phyloP scores from a whole-genome alignment of 2,329 filamentous ascomycete genomes.

The Calonectria henricotiae region DNA sequence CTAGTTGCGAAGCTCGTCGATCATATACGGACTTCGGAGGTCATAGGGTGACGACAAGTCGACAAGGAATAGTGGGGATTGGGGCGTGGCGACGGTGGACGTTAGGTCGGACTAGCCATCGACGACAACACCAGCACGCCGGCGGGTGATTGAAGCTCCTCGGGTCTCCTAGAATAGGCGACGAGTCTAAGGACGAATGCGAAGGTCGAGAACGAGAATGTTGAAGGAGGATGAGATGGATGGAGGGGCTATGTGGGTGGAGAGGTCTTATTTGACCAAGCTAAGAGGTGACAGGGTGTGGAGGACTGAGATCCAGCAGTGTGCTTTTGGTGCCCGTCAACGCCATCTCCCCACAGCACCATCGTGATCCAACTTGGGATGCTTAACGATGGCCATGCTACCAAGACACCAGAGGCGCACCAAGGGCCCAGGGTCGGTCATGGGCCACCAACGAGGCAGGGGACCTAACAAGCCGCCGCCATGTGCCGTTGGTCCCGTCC shows the following conservation, averaged over 20 bases:
- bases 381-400: slow-evolving; percentile 33
- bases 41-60: slow-evolving; percentile 44
- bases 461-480: slow-evolving; percentile 36
- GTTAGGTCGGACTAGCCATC: slow-evolving; percentile 51
- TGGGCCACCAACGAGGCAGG: slow-evolving; percentile 38
- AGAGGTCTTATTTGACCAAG: slow-evolving; percentile 55
- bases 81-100: slow-evolving; percentile 49
- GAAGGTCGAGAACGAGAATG: slow-evolving; percentile 46
- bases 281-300: slow-evolving; percentile 47
- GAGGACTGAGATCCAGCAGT: slow-evolving; percentile 51
- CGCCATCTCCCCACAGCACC: slow-evolving; percentile 51
- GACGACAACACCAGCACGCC: slow-evolving; percentile 52
- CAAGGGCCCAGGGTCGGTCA: slow-evolving; percentile 42
- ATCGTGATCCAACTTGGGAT: slow-evolving; percentile 44
- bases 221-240: slow-evolving; percentile 49
- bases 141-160: slow-evolving; percentile 53
- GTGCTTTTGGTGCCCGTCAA: slow-evolving; percentile 45
- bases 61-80: slow-evolving; percentile 52
- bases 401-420: slow-evolving; percentile 21
- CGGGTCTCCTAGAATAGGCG: slow-evolving; percentile 49
- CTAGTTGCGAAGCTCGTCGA: slow-evolving; percentile 42
- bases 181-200: slow-evolving; percentile 48
- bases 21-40: slow-evolving; percentile 42
- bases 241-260: slow-evolving; percentile 54
- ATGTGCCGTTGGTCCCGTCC: slow-evolving; percentile 49